phyloP scores from a whole-genome alignment of 2,329 filamentous ascomycete species.

The Pseudogymnoascus sp. region DNA sequence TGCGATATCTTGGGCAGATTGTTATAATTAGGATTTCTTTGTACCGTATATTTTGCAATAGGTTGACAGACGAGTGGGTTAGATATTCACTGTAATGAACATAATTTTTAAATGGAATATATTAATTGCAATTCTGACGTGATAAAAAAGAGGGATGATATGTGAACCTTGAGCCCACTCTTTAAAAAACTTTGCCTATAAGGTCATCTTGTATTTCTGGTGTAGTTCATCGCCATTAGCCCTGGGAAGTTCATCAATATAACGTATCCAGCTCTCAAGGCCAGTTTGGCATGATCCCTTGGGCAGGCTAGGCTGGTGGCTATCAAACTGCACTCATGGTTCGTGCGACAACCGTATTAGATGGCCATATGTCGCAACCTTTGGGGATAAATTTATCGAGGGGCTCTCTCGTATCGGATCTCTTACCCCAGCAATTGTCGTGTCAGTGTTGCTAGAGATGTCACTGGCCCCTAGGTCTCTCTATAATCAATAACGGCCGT shows the following conservation, averaged over 20 bases:
- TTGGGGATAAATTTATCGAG: conserved; percentile 8
- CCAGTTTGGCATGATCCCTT: too few species aligned
- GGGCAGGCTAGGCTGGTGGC: too few species aligned
- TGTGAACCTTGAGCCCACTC: too few species aligned
- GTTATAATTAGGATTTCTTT: conserved; percentile 7
- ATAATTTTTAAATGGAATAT: conserved; percentile 2
- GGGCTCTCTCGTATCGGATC: background rate
- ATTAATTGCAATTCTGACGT: background rate
- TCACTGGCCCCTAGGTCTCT: background rate
- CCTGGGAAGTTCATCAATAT: too few species aligned
- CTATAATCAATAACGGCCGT: background rate
- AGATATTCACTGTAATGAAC: conserved; percentile 8
- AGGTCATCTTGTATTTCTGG: too few species aligned
- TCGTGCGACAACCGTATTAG: background rate
- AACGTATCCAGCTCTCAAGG: too few species aligned
- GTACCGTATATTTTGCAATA: conserved; percentile 6
- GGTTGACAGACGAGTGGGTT: conserved; percentile 4
- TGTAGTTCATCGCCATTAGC: too few species aligned
- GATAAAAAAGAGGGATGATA: too few species aligned
- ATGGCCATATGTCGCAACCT: background rate
- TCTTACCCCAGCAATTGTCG: background rate
- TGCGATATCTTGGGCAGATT: conserved; percentile 6
- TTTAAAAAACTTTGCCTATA: too few species aligned
- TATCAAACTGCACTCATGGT: background rate
- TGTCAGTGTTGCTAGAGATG: background rate